These are phyloP conservation scores for Hamigera avellanea DNA, from an alignment of 495 filamentous ascomycete species.

Conservation along the genomic window DNA sequence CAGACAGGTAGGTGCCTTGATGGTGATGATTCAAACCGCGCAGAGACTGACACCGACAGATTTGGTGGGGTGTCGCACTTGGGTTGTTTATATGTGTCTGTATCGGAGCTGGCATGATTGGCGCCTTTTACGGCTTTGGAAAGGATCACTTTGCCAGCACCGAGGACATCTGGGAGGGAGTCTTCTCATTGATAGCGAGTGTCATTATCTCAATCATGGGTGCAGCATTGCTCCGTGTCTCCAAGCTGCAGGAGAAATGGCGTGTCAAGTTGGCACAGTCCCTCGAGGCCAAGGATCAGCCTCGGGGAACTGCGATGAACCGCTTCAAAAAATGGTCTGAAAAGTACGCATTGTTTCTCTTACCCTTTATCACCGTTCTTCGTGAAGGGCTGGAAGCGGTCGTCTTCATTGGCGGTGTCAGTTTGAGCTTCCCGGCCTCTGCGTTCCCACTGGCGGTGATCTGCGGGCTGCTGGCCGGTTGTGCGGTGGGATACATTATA, in stretches of 20 bases:
- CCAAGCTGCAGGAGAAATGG: constrained; percentile 71
- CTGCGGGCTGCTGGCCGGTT: constrained; percentile 48
- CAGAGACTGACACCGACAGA: constrained; percentile 20
- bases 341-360: constrained; percentile 63
- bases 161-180: constrained; percentile 61
- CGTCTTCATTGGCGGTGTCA: constrained; percentile 65
- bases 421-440: constrained; percentile 53
- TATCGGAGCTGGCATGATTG: constrained; percentile 57
- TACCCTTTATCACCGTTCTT: constrained; percentile 67
- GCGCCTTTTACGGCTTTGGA: constrained; percentile 56
- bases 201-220: constrained; percentile 64
- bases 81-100: constrained; percentile 51
- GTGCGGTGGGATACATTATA: constrained; percentile 47
- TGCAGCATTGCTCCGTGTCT: constrained; percentile 57
- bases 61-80: constrained; percentile 50
- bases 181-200: constrained; percentile 54
- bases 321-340: constrained; percentile 4
- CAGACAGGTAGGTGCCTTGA: constrained; percentile 38
- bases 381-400: constrained; percentile 67
- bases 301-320: constrained; percentile 1
- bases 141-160: constrained; percentile 44
- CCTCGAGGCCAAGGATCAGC: constrained; percentile 37
- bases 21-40: not conserved
- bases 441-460: constrained; percentile 58
- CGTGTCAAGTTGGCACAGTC: constrained; percentile 54